Conservation (phyloP, 768 basidiomycete species). For the Kwoniella mangroviensis region DNA sequence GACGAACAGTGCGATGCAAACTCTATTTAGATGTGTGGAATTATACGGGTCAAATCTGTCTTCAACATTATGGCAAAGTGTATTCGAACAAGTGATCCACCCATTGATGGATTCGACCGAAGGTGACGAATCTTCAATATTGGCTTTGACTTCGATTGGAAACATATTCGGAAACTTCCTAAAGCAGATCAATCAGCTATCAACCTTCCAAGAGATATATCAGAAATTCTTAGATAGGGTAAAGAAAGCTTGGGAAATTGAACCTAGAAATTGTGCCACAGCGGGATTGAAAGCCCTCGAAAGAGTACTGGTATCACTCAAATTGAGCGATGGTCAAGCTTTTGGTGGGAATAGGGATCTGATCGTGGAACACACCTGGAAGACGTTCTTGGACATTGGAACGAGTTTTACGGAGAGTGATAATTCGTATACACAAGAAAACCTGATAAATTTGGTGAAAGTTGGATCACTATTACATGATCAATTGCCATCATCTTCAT, state of each 20-base stretch:
- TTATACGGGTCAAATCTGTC: constrained; percentile 87
- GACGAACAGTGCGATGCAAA: constrained; percentile 91
- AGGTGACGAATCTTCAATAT: constrained; percentile 85
- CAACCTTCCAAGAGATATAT: constrained; percentile 75
- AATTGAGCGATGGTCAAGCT: not conserved
- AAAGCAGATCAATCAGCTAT: constrained; percentile 72
- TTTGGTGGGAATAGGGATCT: constrained; percentile 58
- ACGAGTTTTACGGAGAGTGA: constrained; percentile 32
- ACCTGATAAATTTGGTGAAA: constrained; percentile 77
- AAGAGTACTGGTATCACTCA: constrained; percentile 67
- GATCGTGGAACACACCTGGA: constrained; percentile 67
- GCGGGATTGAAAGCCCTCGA: constrained; percentile 86
- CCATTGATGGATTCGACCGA: constrained; percentile 66
- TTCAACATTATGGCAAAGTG: constrained; percentile 82
- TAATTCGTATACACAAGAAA: constrained; percentile 78
- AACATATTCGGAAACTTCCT: constrained; percentile 83
- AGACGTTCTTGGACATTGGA: constrained; percentile 71
- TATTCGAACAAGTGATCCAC: constrained; percentile 88
- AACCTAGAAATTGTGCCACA: constrained; percentile 72
- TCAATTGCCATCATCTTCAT: constrained; percentile 64
- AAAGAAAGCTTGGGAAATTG: constrained; percentile 71
- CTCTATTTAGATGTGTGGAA: constrained; percentile 89
- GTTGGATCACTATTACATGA: constrained; percentile 66
- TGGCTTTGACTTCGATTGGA: constrained; percentile 82
- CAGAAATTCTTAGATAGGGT: constrained; percentile 73